These are phyloP conservation scores for Fusarium tricinctum DNA, from an alignment of 2,329 filamentous ascomycete genomes.

Conservation along the genomic window DNA sequence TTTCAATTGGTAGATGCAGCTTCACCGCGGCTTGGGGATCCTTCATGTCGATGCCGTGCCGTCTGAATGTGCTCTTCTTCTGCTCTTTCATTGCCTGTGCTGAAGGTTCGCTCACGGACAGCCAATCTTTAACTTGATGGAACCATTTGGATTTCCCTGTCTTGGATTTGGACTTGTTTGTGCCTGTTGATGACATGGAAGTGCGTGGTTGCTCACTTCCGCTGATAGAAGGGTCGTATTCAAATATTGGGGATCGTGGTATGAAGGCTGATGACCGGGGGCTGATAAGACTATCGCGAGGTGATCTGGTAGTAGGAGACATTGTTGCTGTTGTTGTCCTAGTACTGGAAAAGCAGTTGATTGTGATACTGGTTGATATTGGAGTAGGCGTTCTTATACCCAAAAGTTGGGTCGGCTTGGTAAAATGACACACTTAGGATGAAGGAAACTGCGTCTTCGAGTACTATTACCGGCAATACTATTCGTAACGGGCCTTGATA, in stretches of 20 bases:
- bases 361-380: neutral
- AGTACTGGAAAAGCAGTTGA: neutral
- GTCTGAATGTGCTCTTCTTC: conserved; percentile 59
- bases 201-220: conserved; percentile 38
- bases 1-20: conserved; percentile 61
- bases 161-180: conserved; percentile 48
- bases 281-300: conserved; percentile 17
- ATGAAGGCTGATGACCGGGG: conserved; percentile 30
- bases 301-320: conserved; percentile 18
- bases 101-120: conserved; percentile 65
- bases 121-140: conserved; percentile 63
- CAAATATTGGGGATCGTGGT: conserved; percentile 39
- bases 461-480: neutral
- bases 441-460: neutral
- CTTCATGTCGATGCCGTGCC: conserved; percentile 59
- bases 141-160: conserved; percentile 56
- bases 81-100: conserved; percentile 63
- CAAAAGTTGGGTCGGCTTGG: neutral
- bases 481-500: conserved; percentile 7
- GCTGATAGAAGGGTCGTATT: conserved; percentile 45
- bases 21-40: conserved; percentile 62
- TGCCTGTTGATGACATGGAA: conserved; percentile 27
- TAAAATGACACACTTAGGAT: neutral
- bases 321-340: conserved; percentile 17
- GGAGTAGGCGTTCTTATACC: neutral